phyloP scores from a whole-genome alignment of 2,329 filamentous ascomycete species.

The Xylariaceae sp. region DNA sequence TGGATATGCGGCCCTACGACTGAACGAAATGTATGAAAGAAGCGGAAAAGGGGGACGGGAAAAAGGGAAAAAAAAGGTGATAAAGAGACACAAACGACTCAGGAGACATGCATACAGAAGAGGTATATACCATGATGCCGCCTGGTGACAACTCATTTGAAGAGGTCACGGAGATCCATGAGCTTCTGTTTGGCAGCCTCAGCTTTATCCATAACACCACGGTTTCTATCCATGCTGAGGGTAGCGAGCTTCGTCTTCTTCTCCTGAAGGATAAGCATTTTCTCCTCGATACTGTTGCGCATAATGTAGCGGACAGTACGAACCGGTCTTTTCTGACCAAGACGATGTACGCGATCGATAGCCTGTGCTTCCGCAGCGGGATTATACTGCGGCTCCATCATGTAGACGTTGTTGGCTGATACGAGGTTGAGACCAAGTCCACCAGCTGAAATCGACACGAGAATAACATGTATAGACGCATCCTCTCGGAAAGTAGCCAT shows the following conservation, averaged over 20 bases:
- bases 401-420: slow-evolving; percentile 77
- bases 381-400: slow-evolving; percentile 99
- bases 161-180: slow-evolving; percentile 54
- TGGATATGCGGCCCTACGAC: background rate
- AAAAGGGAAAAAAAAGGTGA: too few species aligned
- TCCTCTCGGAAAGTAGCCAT: slow-evolving; percentile 76
- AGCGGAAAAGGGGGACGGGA: background rate
- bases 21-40: background rate
- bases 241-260: slow-evolving; percentile 91
- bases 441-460: slow-evolving; percentile 88
- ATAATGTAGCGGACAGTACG: slow-evolving; percentile 87
- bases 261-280: slow-evolving; percentile 81
- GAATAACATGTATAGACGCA: slow-evolving; percentile 65
- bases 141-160: slow-evolving; percentile 37
- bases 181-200: slow-evolving; percentile 61
- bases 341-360: slow-evolving; percentile 83
- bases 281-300: slow-evolving; percentile 85
- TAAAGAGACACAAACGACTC: too few species aligned
- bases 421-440: slow-evolving; percentile 90
- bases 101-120: too few species aligned
- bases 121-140: background rate
- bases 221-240: slow-evolving; percentile 66
- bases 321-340: slow-evolving; percentile 86
- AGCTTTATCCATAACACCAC: slow-evolving; percentile 41
- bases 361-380: slow-evolving; percentile 92